Evolutionary conservation across 495 filamentous ascomycete species (phyloP).

Genomic region (Hypoxylon lenormandii): DNA sequence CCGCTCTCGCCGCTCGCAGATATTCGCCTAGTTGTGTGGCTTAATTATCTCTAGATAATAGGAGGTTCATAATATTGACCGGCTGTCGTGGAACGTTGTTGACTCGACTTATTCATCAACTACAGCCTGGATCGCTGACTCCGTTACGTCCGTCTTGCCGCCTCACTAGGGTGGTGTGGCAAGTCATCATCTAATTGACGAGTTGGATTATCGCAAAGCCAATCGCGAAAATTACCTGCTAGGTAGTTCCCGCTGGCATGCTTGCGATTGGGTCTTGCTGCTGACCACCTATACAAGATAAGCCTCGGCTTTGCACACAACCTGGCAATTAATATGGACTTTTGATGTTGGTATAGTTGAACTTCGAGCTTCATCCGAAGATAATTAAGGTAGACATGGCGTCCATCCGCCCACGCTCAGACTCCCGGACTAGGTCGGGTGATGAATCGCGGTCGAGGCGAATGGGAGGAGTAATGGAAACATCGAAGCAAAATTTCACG

Average conservation of each 20-base stretch:
- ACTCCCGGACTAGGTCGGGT: conserved; percentile 32
- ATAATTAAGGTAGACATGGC: conserved; percentile 39
- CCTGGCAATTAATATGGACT: conserved; percentile 34
- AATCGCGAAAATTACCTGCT: conserved; percentile 24
- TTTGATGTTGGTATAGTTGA: conserved; percentile 24
- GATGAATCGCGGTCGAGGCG: conserved; percentile 36
- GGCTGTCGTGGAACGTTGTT: conserved; percentile 28
- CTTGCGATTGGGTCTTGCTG: conserved; percentile 15
- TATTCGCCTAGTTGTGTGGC: conserved; percentile 11
- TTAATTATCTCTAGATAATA: conserved; percentile 22
- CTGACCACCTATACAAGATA: conserved; percentile 34
- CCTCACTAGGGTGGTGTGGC: conserved; percentile 32
- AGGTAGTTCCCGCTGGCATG: conserved; percentile 19
- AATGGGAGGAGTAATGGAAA: conserved; percentile 37
- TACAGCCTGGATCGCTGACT: conserved; percentile 15
- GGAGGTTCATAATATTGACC: conserved; percentile 26
- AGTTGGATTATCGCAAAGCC: conserved; percentile 24
- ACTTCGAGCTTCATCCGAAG: conserved; percentile 19
- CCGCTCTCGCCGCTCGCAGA: conserved; percentile 6
- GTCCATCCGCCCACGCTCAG: conserved; percentile 30
- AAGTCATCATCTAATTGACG: conserved; percentile 42
- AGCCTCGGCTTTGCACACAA: conserved; percentile 4
- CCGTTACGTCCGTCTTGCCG: conserved; percentile 23
- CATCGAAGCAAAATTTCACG: conserved; percentile 31
- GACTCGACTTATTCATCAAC: conserved; percentile 16